These are phyloP conservation scores for Alternaria atra DNA, from an alignment of 2,329 filamentous ascomycete species.

Conservation along the genomic window DNA sequence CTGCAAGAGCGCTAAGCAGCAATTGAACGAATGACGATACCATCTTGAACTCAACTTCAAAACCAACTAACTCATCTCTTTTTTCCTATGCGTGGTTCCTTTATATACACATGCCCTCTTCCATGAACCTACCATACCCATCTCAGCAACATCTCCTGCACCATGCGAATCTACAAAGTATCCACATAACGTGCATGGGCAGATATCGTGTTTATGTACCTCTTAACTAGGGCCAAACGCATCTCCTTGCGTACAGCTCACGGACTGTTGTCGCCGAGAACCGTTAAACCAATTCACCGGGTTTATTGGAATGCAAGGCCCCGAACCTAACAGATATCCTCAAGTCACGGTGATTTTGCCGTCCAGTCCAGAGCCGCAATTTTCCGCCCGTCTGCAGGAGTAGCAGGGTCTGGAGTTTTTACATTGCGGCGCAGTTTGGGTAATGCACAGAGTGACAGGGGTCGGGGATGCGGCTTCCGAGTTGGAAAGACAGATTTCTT, in stretches of 20 bases:
- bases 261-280: not conserved
- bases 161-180: not conserved
- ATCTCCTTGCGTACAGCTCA: not conserved
- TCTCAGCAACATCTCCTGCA: not conserved
- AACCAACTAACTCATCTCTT: not conserved
- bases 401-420: not conserved
- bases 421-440: not conserved
- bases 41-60: not conserved
- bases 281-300: not conserved
- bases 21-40: not conserved
- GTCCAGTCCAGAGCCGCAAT: not conserved
- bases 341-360: not conserved
- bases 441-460: not conserved
- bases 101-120: not conserved
- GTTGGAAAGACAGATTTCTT: not conserved
- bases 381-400: not conserved
- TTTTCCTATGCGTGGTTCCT: not conserved
- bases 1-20: not conserved
- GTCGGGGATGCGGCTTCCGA: not conserved
- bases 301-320: not conserved
- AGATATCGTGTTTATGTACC: no score
- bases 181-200: not conserved
- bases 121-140: not conserved
- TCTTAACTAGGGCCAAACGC: not conserved
- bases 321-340: not conserved